Evolutionary conservation across 805 yeast species (phyloP), one percentile per base, ranked within the genome.

Genomic region (Candida montana): DNA sequence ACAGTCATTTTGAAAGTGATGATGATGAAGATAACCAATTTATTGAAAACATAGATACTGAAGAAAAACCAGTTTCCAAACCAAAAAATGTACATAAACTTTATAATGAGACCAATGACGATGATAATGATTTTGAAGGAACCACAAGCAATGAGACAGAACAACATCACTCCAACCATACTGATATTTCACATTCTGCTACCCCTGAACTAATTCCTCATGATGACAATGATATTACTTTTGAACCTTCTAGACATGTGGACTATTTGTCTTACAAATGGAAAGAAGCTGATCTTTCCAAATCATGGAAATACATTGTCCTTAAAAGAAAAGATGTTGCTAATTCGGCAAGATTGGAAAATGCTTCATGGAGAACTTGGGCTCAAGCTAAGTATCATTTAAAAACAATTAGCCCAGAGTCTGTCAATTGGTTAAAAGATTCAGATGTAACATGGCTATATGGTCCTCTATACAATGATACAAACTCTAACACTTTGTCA

Each of bases 281-380:
- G 99, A 87, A 88, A 53, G 98, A 90, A 50, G 67, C 79, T 5
- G 99, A 93, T 59, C 86, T 93, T 24, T 86, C 95, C 11, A 86
- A 86, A 48, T 87, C 96, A 24, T 93, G 99, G 99, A 74, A 96
- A 51, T 93, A 93, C 59, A 83, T 93, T 43, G 89, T 88, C 33
- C 65, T 79, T 47, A 79, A 84, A 52, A 75, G 95, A 35, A 85
- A 85, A 47, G 91, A 86, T 57, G 83, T 86, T 46, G 95, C 96
- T 31, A 80, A 79, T 67, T 78, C 79, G 50, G 95, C 85, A 4
- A 67, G 95, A 44, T 67, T 85, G 39, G 95, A 85, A 58, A 85
- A 85, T 58, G 98, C 98, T 1, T 79, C 91, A 40, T 91, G 99
- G 99, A 75, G 99, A 62, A 93, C 97, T 5, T 93, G 98, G 99